phyloP scores from a whole-genome alignment of 805 yeast species.

The Blastobotrys robertii region DNA sequence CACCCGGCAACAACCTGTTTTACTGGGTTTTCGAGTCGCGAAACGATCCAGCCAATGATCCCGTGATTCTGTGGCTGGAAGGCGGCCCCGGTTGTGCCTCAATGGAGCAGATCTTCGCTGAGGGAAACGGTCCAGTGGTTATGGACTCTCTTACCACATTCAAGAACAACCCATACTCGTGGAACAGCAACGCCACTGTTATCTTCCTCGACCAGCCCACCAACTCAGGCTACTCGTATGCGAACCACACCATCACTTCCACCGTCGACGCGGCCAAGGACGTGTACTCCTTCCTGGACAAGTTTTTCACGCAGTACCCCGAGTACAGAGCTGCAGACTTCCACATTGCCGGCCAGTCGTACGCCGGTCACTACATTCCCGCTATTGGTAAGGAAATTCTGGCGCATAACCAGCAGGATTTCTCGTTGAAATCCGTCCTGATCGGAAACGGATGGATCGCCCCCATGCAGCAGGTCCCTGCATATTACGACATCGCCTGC shows the following conservation, averaged over 20 bases:
- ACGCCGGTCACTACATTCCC: slow-evolving; percentile 88
- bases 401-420: slow-evolving; percentile 46
- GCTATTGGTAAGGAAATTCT: slow-evolving; percentile 75
- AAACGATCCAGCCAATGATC: slow-evolving; percentile 80
- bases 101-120: slow-evolving; percentile 76
- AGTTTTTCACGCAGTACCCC: slow-evolving; percentile 68
- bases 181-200: slow-evolving; percentile 80
- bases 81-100: slow-evolving; percentile 98
- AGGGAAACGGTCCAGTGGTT: slow-evolving; percentile 78
- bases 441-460: slow-evolving; percentile 92
- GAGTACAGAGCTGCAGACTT: slow-evolving; percentile 47
- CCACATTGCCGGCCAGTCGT: slow-evolving; percentile 86
- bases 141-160: slow-evolving; percentile 54
- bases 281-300: slow-evolving; percentile 66
- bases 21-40: slow-evolving; percentile 80
- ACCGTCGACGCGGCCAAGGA: slow-evolving; percentile 80
- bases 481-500: slow-evolving; percentile 90
- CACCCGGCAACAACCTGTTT: slow-evolving; percentile 79
- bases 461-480: slow-evolving; percentile 66
- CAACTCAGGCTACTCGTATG: slow-evolving; percentile 70
- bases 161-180: slow-evolving; percentile 60
- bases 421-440: slow-evolving; percentile 64
- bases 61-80: slow-evolving; percentile 78
- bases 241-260: slow-evolving; percentile 50
- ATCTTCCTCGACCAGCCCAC: slow-evolving; percentile 86